Percentiles rank a stretch among this genome's conserved stretches.
Evolutionary conservation across 441 rosid species (phyloP).

Genomic region (Brassica hybrid): DNA sequence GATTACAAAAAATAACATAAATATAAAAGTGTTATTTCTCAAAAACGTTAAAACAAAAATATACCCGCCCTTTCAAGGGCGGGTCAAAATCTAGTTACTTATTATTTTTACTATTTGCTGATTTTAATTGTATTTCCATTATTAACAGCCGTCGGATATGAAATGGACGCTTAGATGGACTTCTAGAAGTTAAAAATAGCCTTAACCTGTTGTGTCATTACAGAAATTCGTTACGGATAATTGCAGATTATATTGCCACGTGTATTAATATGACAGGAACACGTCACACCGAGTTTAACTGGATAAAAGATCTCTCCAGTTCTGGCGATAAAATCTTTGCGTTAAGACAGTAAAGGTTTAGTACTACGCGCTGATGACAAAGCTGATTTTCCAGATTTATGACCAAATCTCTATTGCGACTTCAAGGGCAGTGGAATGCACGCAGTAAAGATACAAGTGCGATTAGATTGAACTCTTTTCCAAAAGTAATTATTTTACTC

Average conservation of each 20-base stretch:
- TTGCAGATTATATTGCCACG: neutral
- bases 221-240: neutral
- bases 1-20: too few species aligned
- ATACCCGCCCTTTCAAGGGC: too few species aligned
- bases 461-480: neutral
- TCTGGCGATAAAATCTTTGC: constrained; percentile 32
- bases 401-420: too few species aligned
- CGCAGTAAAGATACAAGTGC: constrained; percentile 12
- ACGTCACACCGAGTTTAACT: constrained; percentile 8
- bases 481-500: neutral
- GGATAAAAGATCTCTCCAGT: constrained; percentile 3
- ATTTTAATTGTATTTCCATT: neutral
- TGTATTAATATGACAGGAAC: constrained; percentile 7
- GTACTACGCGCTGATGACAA: neutral
- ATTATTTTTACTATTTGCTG: neutral
- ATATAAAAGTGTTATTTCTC: too few species aligned
- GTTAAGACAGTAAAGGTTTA: constrained; percentile 30
- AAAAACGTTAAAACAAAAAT: too few species aligned
- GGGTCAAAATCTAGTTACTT: too few species aligned
- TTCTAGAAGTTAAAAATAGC: constrained; percentile 13
- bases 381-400: neutral
- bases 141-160: constrained; percentile 25
- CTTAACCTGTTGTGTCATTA: constrained; percentile 26
- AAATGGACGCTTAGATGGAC: constrained; percentile 27
- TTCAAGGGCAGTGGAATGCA: neutral